These are phyloP conservation scores for Saussurea involucrata DNA, from an alignment of 129 eudicot genomes.

Conservation along the genomic window DNA sequence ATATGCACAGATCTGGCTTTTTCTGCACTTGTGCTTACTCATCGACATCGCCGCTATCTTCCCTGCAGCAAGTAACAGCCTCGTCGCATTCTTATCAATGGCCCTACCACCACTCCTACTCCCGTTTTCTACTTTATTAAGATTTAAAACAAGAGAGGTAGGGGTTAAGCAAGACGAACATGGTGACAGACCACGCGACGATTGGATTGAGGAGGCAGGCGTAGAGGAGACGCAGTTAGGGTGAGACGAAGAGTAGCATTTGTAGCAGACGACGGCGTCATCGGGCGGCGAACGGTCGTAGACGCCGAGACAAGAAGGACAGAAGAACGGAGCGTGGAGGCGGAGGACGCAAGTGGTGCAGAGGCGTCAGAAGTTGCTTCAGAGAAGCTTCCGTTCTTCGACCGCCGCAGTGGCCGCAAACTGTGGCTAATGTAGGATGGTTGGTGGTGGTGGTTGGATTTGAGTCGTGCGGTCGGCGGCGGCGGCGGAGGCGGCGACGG, in stretches of 20 bases:
- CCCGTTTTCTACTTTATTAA: constrained; percentile 25
- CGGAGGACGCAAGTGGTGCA: constrained; percentile 87
- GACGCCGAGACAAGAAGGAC: constrained; percentile 69
- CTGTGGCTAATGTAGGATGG: constrained; percentile 26
- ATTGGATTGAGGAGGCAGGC: constrained; percentile 15
- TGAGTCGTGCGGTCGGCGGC: constrained; percentile 21
- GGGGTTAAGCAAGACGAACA: constrained; percentile 63
- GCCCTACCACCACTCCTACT: constrained; percentile 22
- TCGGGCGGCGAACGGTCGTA: constrained; percentile 35
- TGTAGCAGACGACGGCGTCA: constrained; percentile 55
- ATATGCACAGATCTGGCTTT: too few species aligned
- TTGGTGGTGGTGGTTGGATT: constrained; percentile 21
- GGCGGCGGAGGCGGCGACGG: too few species aligned
- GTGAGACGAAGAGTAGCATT: constrained; percentile 72
- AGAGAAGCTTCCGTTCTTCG: constrained; percentile 54
- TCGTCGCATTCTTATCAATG: constrained; percentile 50
- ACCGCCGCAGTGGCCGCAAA: constrained; percentile 70
- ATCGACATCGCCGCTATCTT: constrained; percentile 50
- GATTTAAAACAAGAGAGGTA: constrained; percentile 38
- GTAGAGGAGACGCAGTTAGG: constrained; percentile 40
- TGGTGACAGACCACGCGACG: constrained; percentile 29
- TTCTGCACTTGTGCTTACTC: too few species aligned
- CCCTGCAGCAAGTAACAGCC: constrained; percentile 56
- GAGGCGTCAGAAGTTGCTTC: constrained; percentile 66
- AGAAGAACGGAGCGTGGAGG: constrained; percentile 66